phyloP scores from a whole-genome alignment of 129 eudicot species.

The Artemisia annua region DNA sequence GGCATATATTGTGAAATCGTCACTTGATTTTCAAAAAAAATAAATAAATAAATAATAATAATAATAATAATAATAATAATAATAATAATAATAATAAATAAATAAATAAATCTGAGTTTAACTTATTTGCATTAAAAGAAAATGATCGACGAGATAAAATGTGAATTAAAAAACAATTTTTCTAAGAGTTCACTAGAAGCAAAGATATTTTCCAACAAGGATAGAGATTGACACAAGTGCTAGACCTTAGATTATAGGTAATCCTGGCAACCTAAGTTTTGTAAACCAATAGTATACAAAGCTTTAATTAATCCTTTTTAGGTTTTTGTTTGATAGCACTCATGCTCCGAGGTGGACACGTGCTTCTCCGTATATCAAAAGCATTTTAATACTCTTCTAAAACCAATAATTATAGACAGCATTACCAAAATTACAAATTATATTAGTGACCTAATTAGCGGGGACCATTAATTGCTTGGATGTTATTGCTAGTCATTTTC shows the following conservation, averaged over 20 bases:
- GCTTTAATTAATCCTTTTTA: constrained; percentile 40
- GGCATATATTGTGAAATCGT: too few relatives aligned
- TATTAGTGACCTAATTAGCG: constrained; percentile 26
- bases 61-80: too few relatives aligned
- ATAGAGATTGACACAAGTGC: constrained; percentile 28
- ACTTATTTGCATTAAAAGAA: background rate
- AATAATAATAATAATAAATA: too few relatives aligned
- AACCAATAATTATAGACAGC: constrained; percentile 44
- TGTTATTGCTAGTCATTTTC: constrained; percentile 44
- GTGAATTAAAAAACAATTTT: background rate
- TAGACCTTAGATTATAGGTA: constrained; percentile 38
- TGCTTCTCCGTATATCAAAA: constrained; percentile 47
- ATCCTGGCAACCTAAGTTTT: constrained; percentile 47
- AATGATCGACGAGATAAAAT: background rate
- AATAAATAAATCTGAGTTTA: too few relatives aligned
- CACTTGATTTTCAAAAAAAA: too few relatives aligned
- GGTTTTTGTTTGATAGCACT: constrained; percentile 64
- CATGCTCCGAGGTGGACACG: constrained; percentile 54
- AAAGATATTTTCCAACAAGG: constrained; percentile 22
- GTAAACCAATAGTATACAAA: constrained; percentile 16
- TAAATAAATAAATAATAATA: too few relatives aligned
- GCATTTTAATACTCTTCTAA: constrained; percentile 24
- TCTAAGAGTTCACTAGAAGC: constrained; percentile 3
- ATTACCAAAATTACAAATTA: constrained; percentile 35
- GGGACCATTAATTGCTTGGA: constrained; percentile 40